phyloP scores from a whole-genome alignment of 2,329 filamentous ascomycete genomes.

The Alternaria ventricosa region DNA sequence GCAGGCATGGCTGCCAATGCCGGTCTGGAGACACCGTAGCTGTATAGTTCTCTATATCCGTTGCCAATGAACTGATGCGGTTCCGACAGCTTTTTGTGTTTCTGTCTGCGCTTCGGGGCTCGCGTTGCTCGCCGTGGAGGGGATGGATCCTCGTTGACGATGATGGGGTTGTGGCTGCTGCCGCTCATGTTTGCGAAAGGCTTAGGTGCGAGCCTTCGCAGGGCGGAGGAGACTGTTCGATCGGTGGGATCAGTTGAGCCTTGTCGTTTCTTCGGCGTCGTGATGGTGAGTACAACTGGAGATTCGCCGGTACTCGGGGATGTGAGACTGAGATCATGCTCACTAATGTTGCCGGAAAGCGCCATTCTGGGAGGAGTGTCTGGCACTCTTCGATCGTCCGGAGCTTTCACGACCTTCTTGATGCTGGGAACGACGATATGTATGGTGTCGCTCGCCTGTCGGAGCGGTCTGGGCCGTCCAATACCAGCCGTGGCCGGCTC shows the following conservation, averaged over 20 bases:
- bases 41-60: constrained; percentile 15
- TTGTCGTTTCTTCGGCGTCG: not conserved
- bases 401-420: not conserved
- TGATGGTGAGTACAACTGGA: not conserved
- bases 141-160: constrained; percentile 24
- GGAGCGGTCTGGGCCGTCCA: not conserved
- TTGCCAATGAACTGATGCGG: constrained; percentile 21
- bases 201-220: constrained; percentile 1
- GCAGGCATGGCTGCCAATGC: constrained; percentile 9
- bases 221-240: not conserved
- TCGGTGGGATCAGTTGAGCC: not conserved
- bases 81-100: not conserved
- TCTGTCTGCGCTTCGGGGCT: not conserved
- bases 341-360: constrained; percentile 3
- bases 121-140: constrained; percentile 1
- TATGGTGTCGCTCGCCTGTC: not conserved
- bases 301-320: constrained; percentile 8
- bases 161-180: constrained; percentile 32
- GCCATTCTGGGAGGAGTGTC: not conserved
- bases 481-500: not conserved
- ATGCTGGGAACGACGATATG: not conserved
- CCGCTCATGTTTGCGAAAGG: constrained; percentile 9
- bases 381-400: not conserved
- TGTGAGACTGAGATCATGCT: constrained; percentile 16
- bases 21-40: constrained; percentile 6